Evolutionary conservation across 2,329 filamentous ascomycete genomes (phyloP).

Genomic region (Coniochaeta prunicola): DNA sequence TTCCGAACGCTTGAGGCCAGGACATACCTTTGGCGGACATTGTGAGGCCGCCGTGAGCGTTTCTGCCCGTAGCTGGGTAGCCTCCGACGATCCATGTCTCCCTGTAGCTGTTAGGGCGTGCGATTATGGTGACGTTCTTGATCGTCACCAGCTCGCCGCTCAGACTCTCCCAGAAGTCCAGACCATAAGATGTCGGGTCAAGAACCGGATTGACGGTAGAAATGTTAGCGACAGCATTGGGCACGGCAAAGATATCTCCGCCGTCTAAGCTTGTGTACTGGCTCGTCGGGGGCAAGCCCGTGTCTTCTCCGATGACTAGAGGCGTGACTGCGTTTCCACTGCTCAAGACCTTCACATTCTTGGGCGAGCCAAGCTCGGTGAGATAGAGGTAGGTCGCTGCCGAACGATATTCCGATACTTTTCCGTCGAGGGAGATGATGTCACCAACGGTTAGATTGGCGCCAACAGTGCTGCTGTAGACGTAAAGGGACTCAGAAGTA

Average conservation of each 20-base stretch:
- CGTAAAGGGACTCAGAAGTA: slow-evolving; percentile 60
- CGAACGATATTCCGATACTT: slow-evolving; percentile 50
- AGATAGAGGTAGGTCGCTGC: slow-evolving; percentile 51
- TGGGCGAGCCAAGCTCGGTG: slow-evolving; percentile 53
- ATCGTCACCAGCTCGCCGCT: slow-evolving; percentile 61
- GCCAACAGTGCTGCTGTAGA: slow-evolving; percentile 47
- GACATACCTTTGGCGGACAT: slow-evolving; percentile 44
- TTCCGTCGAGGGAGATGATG: slow-evolving; percentile 51
- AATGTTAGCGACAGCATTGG: slow-evolving; percentile 53
- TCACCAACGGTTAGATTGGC: slow-evolving; percentile 53
- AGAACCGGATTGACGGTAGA: slow-evolving; percentile 54
- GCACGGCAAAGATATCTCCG: slow-evolving; percentile 58
- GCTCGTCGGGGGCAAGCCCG: slow-evolving; percentile 49
- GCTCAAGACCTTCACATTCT: slow-evolving; percentile 44
- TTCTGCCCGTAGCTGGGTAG: slow-evolving; percentile 56
- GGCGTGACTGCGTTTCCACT: slow-evolving; percentile 47
- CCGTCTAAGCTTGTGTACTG: slow-evolving; percentile 55
- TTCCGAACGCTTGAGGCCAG: background rate
- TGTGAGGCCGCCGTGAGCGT: slow-evolving; percentile 57
- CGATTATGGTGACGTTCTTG: slow-evolving; percentile 45
- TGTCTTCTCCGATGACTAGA: slow-evolving; percentile 53
- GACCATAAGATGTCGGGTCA: slow-evolving; percentile 52
- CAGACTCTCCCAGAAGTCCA: slow-evolving; percentile 70
- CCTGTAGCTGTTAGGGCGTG: slow-evolving; percentile 55
- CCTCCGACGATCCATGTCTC: slow-evolving; percentile 66